These are phyloP conservation scores for Exophiala alcalophila DNA, from an alignment of 2,329 filamentous ascomycete species.

Conservation along the genomic window DNA sequence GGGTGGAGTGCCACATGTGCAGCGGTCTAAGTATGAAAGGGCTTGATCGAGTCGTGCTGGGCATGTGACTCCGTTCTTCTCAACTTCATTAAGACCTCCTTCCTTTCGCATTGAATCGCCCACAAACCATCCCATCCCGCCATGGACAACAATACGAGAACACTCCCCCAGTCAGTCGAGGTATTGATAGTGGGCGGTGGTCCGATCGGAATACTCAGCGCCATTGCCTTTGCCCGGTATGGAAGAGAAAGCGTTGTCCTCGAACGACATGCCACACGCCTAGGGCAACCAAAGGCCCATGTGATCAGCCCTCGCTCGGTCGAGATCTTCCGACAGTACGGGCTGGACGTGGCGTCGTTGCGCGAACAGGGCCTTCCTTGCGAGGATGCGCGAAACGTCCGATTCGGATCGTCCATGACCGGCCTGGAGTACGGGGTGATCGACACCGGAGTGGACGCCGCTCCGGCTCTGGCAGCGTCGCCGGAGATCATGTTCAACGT, in stretches of 20 bases:
- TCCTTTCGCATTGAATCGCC: too few species aligned
- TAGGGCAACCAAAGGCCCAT: slow-evolving; percentile 34
- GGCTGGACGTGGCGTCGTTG: slow-evolving; percentile 19
- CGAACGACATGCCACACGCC: slow-evolving; percentile 29
- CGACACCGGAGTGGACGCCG: neutral
- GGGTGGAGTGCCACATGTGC: too few species aligned
- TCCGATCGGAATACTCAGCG: slow-evolving; percentile 45
- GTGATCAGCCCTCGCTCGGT: slow-evolving; percentile 31
- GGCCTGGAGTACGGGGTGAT: slow-evolving; percentile 6
- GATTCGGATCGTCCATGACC: slow-evolving; percentile 10
- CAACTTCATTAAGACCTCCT: too few species aligned
- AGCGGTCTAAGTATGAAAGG: too few species aligned
- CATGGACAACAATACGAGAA: too few species aligned
- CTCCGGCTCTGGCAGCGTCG: slow-evolving; percentile 20
- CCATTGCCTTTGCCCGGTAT: slow-evolving; percentile 22
- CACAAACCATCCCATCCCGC: too few species aligned
- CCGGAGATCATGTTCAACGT: slow-evolving; percentile 15
- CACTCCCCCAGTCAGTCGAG: slow-evolving; percentile 1
- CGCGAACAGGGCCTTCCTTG: neutral
- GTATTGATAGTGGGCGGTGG: slow-evolving; percentile 44
- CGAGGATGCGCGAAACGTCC: slow-evolving; percentile 1
- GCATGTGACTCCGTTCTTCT: too few species aligned
- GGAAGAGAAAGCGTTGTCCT: slow-evolving; percentile 23
- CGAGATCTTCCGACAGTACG: slow-evolving; percentile 32
- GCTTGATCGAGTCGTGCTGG: too few species aligned